Evolutionary conservation across 2,329 filamentous ascomycete species (phyloP).

Genomic region (Ophiostoma sp.): DNA sequence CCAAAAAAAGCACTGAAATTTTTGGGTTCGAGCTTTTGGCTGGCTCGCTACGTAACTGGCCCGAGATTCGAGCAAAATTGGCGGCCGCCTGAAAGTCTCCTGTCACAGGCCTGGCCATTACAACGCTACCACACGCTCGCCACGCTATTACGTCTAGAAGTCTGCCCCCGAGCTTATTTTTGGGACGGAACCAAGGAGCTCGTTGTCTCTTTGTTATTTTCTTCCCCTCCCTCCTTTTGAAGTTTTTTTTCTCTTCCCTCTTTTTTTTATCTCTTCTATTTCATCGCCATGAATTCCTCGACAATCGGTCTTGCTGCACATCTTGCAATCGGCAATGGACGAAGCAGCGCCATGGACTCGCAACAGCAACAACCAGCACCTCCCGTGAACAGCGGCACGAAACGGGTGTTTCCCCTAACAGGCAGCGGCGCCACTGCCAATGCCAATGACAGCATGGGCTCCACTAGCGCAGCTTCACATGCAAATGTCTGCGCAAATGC

Average conservation of each 20-base stretch:
- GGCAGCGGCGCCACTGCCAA: constrained; percentile 1
- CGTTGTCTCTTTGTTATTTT: background rate
- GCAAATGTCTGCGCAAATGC: background rate
- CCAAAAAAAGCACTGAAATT: too few species aligned
- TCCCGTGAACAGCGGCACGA: background rate
- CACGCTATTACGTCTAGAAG: constrained; percentile 4
- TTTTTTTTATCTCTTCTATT: background rate
- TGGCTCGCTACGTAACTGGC: background rate
- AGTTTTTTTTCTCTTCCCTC: background rate
- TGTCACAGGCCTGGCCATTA: background rate
- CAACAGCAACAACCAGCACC: constrained; percentile 22
- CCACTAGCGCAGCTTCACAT: constrained; percentile 23
- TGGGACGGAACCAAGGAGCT: background rate
- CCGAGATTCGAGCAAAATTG: background rate
- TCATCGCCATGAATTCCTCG: constrained; percentile 9
- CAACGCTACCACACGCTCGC: background rate
- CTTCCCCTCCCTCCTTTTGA: background rate
- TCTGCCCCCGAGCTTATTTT: background rate
- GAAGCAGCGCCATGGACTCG: constrained; percentile 24
- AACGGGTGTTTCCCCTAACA: background rate
- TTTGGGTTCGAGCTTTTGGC: background rate
- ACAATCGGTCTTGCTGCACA: constrained; percentile 18
- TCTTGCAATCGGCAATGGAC: constrained; percentile 27
- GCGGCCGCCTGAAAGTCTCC: background rate
- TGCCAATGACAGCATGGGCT: constrained; percentile 5